These are phyloP conservation scores for Colletotrichum cereale DNA, from an alignment of 2,329 filamentous ascomycete species.

Conservation along the genomic window DNA sequence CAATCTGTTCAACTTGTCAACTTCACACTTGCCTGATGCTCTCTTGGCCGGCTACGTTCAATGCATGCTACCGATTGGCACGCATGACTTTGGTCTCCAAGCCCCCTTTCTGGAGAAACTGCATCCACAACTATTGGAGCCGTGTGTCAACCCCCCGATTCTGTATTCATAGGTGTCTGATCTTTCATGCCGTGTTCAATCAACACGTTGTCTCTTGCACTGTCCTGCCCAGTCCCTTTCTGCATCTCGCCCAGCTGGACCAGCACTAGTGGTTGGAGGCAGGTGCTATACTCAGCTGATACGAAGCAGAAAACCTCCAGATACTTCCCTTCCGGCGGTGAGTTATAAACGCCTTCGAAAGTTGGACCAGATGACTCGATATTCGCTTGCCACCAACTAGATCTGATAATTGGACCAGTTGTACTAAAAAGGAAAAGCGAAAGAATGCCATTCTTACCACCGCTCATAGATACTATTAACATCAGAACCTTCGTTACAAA, in stretches of 20 bases:
- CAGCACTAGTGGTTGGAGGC: background rate
- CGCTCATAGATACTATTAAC: background rate
- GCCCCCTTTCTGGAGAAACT: background rate
- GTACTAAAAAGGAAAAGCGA: background rate
- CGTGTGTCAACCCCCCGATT: background rate
- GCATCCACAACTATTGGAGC: background rate
- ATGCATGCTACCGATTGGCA: background rate
- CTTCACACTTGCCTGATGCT: background rate
- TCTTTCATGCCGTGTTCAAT: background rate
- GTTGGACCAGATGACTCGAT: background rate
- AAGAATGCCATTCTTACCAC: background rate
- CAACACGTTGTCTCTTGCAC: background rate
- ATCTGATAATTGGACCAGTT: background rate
- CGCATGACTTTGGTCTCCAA: background rate
- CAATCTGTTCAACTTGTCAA: background rate
- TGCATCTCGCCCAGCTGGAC: conserved; percentile 3
- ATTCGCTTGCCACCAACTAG: background rate
- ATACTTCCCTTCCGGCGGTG: background rate
- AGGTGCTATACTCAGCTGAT: background rate
- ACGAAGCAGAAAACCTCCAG: background rate
- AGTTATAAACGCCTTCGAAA: too few relatives aligned
- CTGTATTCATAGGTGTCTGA: background rate
- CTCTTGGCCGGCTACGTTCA: background rate
- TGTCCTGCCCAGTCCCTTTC: background rate
- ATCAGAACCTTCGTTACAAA: background rate